phyloP scores from a whole-genome alignment of 352 stramenopile species.

The Blastocystis sp. region DNA sequence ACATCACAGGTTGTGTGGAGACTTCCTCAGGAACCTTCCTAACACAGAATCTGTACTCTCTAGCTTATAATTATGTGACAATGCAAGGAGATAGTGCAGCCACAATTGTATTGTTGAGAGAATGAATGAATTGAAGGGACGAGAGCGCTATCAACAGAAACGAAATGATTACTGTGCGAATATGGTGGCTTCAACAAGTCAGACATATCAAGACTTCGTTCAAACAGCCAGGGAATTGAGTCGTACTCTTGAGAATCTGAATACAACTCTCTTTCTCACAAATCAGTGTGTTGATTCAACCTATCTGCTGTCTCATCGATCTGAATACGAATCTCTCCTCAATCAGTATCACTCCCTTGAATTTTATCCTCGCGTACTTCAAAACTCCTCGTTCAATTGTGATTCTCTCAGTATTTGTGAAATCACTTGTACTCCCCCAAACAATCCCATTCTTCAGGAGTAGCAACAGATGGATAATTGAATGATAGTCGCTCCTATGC shows the following conservation, averaged over 20 bases:
- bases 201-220: background rate
- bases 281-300: background rate
- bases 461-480: background rate
- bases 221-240: background rate
- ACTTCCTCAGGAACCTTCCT: background rate
- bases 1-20: slow-evolving; percentile 2
- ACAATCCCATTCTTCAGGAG: background rate
- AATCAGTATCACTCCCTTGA: background rate
- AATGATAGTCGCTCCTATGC: background rate
- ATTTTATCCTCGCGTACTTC: background rate
- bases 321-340: background rate
- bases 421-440: background rate
- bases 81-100: slow-evolving; percentile 9
- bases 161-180: slow-evolving; percentile 15
- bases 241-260: background rate
- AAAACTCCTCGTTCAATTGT: background rate
- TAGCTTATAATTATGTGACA: background rate
- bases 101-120: background rate
- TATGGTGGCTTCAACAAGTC: background rate
- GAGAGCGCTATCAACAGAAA: slow-evolving; percentile 33
- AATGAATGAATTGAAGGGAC: background rate
- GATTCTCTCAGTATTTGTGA: background rate
- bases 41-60: background rate
- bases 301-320: background rate
- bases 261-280: background rate